Evolutionary conservation across 2,329 filamentous ascomycete genomes (phyloP).

Genomic region (Cryphonectria japonica): DNA sequence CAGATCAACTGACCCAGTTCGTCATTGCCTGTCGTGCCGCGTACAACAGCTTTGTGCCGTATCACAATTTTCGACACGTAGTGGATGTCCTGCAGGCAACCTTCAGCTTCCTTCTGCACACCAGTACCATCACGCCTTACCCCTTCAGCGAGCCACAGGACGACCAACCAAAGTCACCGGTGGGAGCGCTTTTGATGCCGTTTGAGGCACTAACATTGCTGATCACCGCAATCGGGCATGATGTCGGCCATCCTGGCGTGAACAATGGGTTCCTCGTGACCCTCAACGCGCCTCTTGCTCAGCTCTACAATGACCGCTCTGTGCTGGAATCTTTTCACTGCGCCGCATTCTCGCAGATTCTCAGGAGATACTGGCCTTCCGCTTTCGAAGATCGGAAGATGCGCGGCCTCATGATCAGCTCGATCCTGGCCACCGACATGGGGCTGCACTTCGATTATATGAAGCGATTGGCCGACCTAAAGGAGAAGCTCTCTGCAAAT

Average conservation of each 20-base stretch:
- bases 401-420: constrained; percentile 91
- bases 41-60: constrained; percentile 96
- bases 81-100: constrained; percentile 94
- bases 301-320: constrained; percentile 95
- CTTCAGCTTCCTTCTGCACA: constrained; percentile 84
- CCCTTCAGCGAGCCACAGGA: constrained; percentile 40
- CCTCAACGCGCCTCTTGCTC: constrained; percentile 88
- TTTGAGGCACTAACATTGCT: constrained; percentile 89
- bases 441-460: constrained; percentile 96
- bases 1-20: constrained; percentile 82
- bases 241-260: constrained; percentile 95
- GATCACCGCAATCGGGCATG: constrained; percentile 95
- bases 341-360: constrained; percentile 93
- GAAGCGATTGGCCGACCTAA: constrained; percentile 79
- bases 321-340: constrained; percentile 98
- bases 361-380: constrained; percentile 87
- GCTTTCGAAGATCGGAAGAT: constrained; percentile 79
- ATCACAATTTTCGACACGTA: constrained; percentile 98
- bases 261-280: constrained; percentile 96
- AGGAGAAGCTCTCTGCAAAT: constrained; percentile 74
- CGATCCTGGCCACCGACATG: constrained; percentile 98
- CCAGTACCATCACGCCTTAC: constrained; percentile 76
- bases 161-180: constrained; percentile 56
- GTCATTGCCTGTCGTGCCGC: constrained; percentile 85
- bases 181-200: constrained; percentile 77